A percentile compares a stretch with the other conserved stretches of the same genome.
These are phyloP conservation scores for Arthrobotrys pseudoclavata DNA, from an alignment of 2,329 filamentous ascomycete genomes.

Conservation along the genomic window DNA sequence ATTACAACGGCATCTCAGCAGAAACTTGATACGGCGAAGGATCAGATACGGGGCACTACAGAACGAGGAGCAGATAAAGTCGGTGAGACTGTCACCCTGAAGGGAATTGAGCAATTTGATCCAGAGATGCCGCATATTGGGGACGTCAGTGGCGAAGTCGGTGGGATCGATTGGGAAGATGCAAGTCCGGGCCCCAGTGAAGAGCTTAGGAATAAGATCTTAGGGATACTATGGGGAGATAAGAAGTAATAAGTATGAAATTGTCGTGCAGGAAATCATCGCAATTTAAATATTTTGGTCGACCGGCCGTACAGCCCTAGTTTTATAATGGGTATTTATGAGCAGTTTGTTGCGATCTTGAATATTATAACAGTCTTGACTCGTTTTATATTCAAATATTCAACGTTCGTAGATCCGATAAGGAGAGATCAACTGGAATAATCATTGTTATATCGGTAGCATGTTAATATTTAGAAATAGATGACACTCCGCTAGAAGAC, in stretches of 20 bases:
- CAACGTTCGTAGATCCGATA: too few species aligned
- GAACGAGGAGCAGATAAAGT: background rate
- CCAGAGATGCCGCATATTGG: constrained; percentile 27
- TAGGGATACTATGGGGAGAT: background rate
- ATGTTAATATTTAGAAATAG: too few species aligned
- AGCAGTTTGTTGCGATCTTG: too few species aligned
- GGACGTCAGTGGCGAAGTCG: constrained; percentile 41
- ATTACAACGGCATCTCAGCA: background rate
- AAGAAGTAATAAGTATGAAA: background rate
- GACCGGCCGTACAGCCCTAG: too few species aligned
- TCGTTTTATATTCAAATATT: too few species aligned
- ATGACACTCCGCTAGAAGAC: too few species aligned
- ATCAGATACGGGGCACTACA: background rate
- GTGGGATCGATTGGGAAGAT: constrained; percentile 45
- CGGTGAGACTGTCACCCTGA: background rate
- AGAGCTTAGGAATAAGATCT: background rate
- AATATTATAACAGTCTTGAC: too few species aligned
- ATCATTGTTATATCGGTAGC: too few species aligned
- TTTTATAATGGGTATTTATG: too few species aligned
- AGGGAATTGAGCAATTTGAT: constrained; percentile 1
- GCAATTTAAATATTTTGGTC: too few species aligned
- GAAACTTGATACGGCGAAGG: background rate
- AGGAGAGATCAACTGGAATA: too few species aligned
- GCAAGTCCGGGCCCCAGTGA: background rate
- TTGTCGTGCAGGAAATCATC: too few species aligned